Conservation (phyloP, 805 yeast species). For the Schizosaccharomyces lindneri region DNA sequence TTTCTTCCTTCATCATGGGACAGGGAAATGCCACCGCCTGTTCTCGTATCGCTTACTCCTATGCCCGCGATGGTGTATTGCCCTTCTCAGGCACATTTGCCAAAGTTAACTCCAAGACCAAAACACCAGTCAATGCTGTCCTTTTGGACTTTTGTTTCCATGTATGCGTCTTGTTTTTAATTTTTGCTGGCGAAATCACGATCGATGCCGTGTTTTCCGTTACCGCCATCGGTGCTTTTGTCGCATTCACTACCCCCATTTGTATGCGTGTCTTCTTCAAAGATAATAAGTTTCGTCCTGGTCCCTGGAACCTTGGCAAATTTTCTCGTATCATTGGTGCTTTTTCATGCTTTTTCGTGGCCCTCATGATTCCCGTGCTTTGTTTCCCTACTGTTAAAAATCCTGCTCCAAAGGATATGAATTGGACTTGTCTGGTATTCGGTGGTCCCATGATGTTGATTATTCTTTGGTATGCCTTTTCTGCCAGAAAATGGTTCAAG, state of each 20-base stretch:
- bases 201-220: conserved; percentile 49
- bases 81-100: conserved; percentile 9
- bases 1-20: conserved; percentile 27
- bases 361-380: conserved; percentile 33
- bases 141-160: conserved; percentile 7
- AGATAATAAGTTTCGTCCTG: conserved; percentile 25
- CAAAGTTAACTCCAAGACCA: conserved; percentile 5
- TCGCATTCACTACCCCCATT: conserved; percentile 41
- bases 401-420: background rate
- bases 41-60: conserved; percentile 9
- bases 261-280: conserved; percentile 29
- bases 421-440: background rate
- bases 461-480: background rate
- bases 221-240: conserved; percentile 43
- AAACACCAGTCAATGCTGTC: conserved; percentile 9
- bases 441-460: background rate
- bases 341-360: conserved; percentile 23
- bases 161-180: conserved; percentile 15
- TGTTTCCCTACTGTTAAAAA: conserved; percentile 17
- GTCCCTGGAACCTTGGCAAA: conserved; percentile 43
- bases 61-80: conserved; percentile 10
- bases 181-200: conserved; percentile 41
- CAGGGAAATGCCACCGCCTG: conserved; percentile 14
- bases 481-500: conserved; percentile 1
- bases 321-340: conserved; percentile 19